Percentiles rank a stretch among this genome's conserved stretches.
These are phyloP conservation scores for Fusarium armeniacum DNA, from an alignment of 2,329 filamentous ascomycete species.

Conservation along the genomic window DNA sequence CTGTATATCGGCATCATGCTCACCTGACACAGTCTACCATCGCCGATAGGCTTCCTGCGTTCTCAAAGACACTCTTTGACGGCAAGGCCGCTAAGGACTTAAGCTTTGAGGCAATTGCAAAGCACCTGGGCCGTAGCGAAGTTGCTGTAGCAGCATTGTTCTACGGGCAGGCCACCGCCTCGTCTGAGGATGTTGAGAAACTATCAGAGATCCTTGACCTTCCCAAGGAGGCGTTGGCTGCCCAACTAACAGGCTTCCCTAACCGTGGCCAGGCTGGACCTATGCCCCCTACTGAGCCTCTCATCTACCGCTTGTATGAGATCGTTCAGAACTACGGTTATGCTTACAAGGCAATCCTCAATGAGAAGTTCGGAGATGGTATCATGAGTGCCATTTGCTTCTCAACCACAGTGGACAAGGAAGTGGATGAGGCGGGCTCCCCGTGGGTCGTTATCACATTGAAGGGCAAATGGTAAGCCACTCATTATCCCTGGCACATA, in stretches of 20 bases:
- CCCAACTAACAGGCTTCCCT: slow-evolving; percentile 79
- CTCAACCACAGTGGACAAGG: slow-evolving; percentile 92
- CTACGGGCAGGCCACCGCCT: slow-evolving; percentile 87
- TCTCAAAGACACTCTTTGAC: slow-evolving; percentile 75
- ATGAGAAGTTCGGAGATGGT: slow-evolving; percentile 94
- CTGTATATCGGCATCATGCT: slow-evolving; percentile 14
- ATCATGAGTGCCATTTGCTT: slow-evolving; percentile 98
- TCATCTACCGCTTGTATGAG: slow-evolving; percentile 91
- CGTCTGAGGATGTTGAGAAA: slow-evolving; percentile 74
- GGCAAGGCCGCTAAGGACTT: slow-evolving; percentile 83
- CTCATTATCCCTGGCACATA: not conserved
- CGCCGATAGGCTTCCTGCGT: slow-evolving; percentile 76
- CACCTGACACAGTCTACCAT: slow-evolving; percentile 69
- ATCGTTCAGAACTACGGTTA: slow-evolving; percentile 98
- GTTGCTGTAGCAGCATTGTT: slow-evolving; percentile 90
- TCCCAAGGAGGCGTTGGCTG: slow-evolving; percentile 67
- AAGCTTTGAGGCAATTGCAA: slow-evolving; percentile 83
- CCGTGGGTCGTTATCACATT: slow-evolving; percentile 89
- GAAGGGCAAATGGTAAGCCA: slow-evolving; percentile 82
- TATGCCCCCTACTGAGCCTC: slow-evolving; percentile 57
- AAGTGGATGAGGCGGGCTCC: slow-evolving; percentile 84
- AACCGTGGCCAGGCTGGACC: slow-evolving; percentile 77
- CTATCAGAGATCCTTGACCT: slow-evolving; percentile 77
- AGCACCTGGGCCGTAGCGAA: slow-evolving; percentile 81
- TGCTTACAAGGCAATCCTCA: slow-evolving; percentile 93